Evolutionary conservation across 2,329 filamentous ascomycete species (phyloP).

Genomic region (Exophiala xenobiotica): DNA sequence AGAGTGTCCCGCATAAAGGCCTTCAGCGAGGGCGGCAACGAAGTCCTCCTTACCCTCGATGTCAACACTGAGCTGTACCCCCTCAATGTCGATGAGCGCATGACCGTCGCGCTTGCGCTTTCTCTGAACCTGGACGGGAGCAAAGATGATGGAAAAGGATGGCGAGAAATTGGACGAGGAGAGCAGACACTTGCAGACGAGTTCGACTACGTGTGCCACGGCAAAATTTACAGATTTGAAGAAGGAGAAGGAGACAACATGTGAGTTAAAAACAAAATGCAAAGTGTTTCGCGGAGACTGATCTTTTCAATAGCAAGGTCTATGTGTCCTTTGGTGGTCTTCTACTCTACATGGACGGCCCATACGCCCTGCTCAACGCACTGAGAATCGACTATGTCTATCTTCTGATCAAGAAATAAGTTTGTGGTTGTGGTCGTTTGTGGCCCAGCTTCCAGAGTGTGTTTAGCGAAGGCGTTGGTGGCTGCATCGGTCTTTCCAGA

Average conservation of each 20-base stretch:
- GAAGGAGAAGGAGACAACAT: constrained; percentile 73
- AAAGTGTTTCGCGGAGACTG: constrained; percentile 28
- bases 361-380: constrained; percentile 91
- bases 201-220: constrained; percentile 53
- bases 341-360: constrained; percentile 85
- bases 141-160: constrained; percentile 71
- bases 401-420: constrained; percentile 84
- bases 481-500: background rate
- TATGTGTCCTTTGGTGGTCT: constrained; percentile 93
- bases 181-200: constrained; percentile 56
- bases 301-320: constrained; percentile 67
- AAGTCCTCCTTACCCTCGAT: constrained; percentile 79
- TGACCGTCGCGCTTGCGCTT: constrained; percentile 80
- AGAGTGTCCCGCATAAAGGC: constrained; percentile 83
- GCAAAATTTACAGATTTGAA: constrained; percentile 54
- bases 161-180: constrained; percentile 68
- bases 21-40: constrained; percentile 55
- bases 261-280: constrained; percentile 57
- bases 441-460: constrained; percentile 13
- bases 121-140: constrained; percentile 83
- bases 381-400: constrained; percentile 93
- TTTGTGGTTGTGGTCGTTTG: background rate
- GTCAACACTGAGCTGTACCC: constrained; percentile 93
- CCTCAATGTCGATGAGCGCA: constrained; percentile 67
- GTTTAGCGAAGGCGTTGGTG: constrained; percentile 24